phyloP scores from a whole-genome alignment of 2,329 filamentous ascomycete species.

The Colletotrichum cuscutae region DNA sequence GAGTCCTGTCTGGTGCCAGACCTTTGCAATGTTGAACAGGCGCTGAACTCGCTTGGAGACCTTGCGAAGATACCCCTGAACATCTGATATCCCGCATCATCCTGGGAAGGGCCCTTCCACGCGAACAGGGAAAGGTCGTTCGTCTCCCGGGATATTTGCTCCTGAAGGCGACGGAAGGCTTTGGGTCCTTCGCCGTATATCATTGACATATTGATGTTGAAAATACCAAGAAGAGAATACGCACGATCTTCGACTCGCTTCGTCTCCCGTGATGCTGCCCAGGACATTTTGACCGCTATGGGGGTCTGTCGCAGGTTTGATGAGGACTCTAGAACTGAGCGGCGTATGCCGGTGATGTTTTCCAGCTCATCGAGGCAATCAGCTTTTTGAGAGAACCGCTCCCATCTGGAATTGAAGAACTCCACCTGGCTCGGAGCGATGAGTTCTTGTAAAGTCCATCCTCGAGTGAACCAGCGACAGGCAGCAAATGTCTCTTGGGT shows the following conservation, averaged over 20 bases:
- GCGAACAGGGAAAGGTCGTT: conserved; percentile 12
- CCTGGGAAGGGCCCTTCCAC: neutral
- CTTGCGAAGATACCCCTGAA: neutral
- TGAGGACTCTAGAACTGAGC: neutral
- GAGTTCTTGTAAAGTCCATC: neutral
- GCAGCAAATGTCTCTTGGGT: neutral
- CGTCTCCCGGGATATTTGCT: neutral
- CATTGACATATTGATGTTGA: conserved; percentile 41
- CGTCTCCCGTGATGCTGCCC: conserved; percentile 39
- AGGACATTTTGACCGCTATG: conserved; percentile 39
- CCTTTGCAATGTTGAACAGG: too few species aligned
- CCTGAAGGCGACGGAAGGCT: conserved; percentile 37
- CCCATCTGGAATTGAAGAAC: neutral
- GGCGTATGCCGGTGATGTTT: neutral
- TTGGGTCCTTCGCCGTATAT: conserved; percentile 40
- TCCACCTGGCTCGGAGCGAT: neutral
- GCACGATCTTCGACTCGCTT: conserved; percentile 39
- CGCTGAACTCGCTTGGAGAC: neutral
- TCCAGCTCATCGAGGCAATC: neutral
- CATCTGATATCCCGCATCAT: too few species aligned
- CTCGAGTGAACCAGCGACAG: neutral
- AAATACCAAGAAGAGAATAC: conserved; percentile 41
- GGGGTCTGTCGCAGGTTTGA: neutral
- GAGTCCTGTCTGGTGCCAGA: too few species aligned
- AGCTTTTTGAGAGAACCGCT: neutral